Conservation (phyloP, 345 rosid genomes). For the Pistacia vera region DNA sequence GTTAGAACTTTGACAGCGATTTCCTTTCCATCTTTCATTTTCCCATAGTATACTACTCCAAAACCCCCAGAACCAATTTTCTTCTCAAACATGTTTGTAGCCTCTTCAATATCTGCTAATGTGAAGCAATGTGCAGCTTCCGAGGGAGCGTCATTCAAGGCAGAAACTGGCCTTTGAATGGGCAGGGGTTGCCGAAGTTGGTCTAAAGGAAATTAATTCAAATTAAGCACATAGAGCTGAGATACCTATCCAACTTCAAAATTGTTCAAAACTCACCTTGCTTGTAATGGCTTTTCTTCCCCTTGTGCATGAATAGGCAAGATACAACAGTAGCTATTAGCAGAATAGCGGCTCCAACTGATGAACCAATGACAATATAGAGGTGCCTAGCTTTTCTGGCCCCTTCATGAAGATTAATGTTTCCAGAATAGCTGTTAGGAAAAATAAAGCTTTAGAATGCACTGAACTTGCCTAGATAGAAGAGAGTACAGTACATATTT, state of each 20-base stretch:
- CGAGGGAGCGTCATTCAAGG: constrained; percentile 63
- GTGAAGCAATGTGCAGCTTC: constrained; percentile 89
- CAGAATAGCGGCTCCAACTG: constrained; percentile 76
- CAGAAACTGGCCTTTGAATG: constrained; percentile 53
- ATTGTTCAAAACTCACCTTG: constrained; percentile 39
- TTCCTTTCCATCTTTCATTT: constrained; percentile 84
- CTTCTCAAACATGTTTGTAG: constrained; percentile 74
- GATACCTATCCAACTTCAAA: constrained; percentile 14
- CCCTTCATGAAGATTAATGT: constrained; percentile 52
- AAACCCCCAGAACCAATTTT: constrained; percentile 98
- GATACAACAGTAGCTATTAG: constrained; percentile 61
- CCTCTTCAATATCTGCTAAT: constrained; percentile 71
- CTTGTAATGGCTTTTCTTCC: constrained; percentile 44
- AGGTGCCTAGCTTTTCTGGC: constrained; percentile 48
- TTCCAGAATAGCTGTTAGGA: constrained; percentile 67
- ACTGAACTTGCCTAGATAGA: neutral
- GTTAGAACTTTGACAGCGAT: constrained; percentile 89
- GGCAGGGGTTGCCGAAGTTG: constrained; percentile 44
- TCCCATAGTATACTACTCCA: constrained; percentile 90
- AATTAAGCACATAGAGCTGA: constrained; percentile 19
- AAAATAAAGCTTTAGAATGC: neutral
- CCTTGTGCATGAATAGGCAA: constrained; percentile 56
- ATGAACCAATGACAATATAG: constrained; percentile 58
- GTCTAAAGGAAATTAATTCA: constrained; percentile 38
- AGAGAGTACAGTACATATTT: neutral